A percentile compares a stretch with the other conserved stretches of the same genome.
These are phyloP conservation scores for Triangularia verruculosa DNA, from an alignment of 2,329 filamentous ascomycete species.

Conservation along the genomic window DNA sequence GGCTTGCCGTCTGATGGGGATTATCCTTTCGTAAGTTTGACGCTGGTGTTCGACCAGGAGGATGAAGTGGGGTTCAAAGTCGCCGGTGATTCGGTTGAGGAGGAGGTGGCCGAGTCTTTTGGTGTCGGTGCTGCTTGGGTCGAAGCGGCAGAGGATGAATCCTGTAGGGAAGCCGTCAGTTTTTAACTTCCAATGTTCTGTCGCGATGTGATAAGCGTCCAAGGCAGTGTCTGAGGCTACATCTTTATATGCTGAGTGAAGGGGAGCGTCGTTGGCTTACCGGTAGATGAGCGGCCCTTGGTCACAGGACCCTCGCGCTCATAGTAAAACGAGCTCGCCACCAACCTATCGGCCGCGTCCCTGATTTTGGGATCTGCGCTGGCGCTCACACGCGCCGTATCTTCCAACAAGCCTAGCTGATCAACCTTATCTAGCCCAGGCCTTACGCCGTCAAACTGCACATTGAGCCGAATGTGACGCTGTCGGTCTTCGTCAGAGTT, in stretches of 20 bases:
- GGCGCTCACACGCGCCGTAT: not conserved
- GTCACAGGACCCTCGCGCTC: not conserved
- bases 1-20: no score
- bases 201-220: no score
- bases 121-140: not conserved
- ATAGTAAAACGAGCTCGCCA: slow-evolving; percentile 11
- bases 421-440: slow-evolving; percentile 2
- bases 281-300: no score
- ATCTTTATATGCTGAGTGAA: no score
- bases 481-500: not conserved
- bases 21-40: no score
- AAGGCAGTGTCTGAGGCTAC: no score
- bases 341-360: slow-evolving; percentile 5
- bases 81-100: not conserved
- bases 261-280: no score
- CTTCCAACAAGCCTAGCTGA: not conserved
- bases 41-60: not conserved
- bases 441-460: not conserved
- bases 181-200: not conserved
- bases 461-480: slow-evolving; percentile 6
- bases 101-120: not conserved
- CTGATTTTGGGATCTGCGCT: slow-evolving; percentile 1
- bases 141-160: slow-evolving; percentile 7
- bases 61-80: slow-evolving; percentile 3
- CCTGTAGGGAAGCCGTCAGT: not conserved